Evolutionary conservation across 345 rosid genomes (phyloP), one percentile per base, ranked within the genome.

Genomic region (Sisymbrium irio): DNA sequence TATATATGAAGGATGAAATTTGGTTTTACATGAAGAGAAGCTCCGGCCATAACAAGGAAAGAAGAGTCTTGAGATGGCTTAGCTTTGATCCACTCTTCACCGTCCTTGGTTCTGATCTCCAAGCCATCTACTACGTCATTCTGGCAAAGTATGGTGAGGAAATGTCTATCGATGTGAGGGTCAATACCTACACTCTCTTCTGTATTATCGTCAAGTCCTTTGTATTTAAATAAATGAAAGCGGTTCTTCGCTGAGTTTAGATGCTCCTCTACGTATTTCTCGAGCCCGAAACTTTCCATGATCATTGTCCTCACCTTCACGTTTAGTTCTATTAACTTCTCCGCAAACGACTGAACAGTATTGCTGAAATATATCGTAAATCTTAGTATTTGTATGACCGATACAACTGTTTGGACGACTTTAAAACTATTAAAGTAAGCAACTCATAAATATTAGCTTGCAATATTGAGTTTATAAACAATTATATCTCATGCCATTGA

Each of bases 141-240:
- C 56, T 85, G 89, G 30, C 85, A 83, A 67, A 88, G 83, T 20
- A 88, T 75, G 14, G 79, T 78, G 3, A 79, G 30, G 28, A 83
- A 65, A 62, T 81, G 74, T 78, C 86, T 87, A 30, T 85, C 96
- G 5, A 85, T 85, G 45, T 86, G 91, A 39, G 71, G 27, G 2
- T 33, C 42, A 25, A 74, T 41, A 1, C 83, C 91, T 10, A 77
- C 9, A 9, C 69, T 71, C 25, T 19, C 67, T 22, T 22, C 25
- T 47, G 18, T 20, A 0, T 60, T 84, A 10, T 37, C 58, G 33
- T 32, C 41, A 67, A 49, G 1, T 69, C 82, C 14, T 54, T 46
- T 62, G 59, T 86, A 83, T 65, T 82, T 83, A 44, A 80, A 6
- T 37, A 87, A 15, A 51, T 80, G 78, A 30, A 87, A 73, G 15